phyloP scores from a whole-genome alignment of 1,284 basidiomycete genomes.

The Cerioporus squamosus region DNA sequence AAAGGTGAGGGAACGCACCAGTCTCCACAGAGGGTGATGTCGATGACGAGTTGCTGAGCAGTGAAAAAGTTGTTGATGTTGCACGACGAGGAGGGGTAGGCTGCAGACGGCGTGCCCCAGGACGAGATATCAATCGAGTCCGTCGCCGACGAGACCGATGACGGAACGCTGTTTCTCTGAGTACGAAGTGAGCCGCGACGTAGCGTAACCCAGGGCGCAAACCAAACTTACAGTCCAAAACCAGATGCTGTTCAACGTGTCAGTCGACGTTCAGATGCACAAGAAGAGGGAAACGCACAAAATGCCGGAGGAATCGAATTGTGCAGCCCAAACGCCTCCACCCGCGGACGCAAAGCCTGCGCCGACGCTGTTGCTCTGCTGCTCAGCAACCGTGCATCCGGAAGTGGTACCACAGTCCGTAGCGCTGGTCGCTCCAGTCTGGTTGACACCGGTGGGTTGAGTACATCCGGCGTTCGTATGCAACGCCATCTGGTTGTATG shows the following conservation, averaged over 20 bases:
- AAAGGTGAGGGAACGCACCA: slow-evolving; percentile 40
- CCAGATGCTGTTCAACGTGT: slow-evolving; percentile 53
- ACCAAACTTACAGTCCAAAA: slow-evolving; percentile 57
- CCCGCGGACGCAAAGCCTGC: slow-evolving; percentile 57
- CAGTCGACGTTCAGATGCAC: neutral
- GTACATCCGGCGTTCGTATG: slow-evolving; percentile 47
- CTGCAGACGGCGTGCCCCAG: slow-evolving; percentile 65
- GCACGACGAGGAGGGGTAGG: slow-evolving; percentile 53
- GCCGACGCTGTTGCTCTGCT: slow-evolving; percentile 54
- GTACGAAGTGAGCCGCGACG: neutral
- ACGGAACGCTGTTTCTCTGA: slow-evolving; percentile 45
- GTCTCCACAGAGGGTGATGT: slow-evolving; percentile 61
- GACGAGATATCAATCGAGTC: slow-evolving; percentile 50
- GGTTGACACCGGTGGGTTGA: slow-evolving; percentile 36
- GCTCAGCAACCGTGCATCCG: slow-evolving; percentile 62
- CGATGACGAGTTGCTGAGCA: slow-evolving; percentile 55
- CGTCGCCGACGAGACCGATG: slow-evolving; percentile 27
- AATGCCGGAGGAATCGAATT: slow-evolving; percentile 57
- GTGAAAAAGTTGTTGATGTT: slow-evolving; percentile 55
- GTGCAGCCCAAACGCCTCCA: slow-evolving; percentile 67
- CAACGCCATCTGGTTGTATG: slow-evolving; percentile 50
- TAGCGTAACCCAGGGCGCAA: slow-evolving; percentile 6
- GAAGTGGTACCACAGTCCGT: slow-evolving; percentile 46
- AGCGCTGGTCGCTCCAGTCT: slow-evolving; percentile 41
- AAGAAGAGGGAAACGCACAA: slow-evolving; percentile 26